Evolutionary conservation across 2,329 filamentous ascomycete species (phyloP).

Genomic region (Leptographium radiaticola): DNA sequence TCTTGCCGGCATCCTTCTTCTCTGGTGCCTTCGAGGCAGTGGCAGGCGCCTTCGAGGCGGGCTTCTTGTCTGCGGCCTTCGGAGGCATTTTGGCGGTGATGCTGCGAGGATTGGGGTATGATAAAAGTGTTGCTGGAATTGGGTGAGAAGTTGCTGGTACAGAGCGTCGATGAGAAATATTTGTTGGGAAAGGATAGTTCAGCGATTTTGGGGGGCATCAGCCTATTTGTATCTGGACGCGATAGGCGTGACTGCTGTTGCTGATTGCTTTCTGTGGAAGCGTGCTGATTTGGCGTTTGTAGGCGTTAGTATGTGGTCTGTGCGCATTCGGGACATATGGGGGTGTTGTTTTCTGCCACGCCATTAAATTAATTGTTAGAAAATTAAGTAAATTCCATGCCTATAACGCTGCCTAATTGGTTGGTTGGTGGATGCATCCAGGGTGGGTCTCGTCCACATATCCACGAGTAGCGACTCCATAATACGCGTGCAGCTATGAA

Average conservation of each 20-base stretch:
- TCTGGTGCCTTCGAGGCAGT: conserved; percentile 59
- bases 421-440: background rate
- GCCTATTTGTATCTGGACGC: conserved; percentile 50
- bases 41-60: conserved; percentile 88
- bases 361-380: background rate
- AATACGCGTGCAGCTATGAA: background rate
- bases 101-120: background rate
- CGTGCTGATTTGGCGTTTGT: conserved; percentile 12
- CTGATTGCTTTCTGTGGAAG: conserved; percentile 32
- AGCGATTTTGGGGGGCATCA: conserved; percentile 31
- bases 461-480: background rate
- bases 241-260: conserved; percentile 33
- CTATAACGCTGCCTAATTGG: background rate
- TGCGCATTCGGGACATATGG: conserved; percentile 5
- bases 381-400: background rate
- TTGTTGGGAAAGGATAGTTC: conserved; percentile 27
- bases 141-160: conserved; percentile 6
- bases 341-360: background rate
- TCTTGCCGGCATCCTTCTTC: conserved; percentile 99
- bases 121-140: conserved; percentile 8
- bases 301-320: conserved; percentile 5
- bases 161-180: conserved; percentile 14
- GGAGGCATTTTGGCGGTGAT: conserved; percentile 67
- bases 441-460: background rate
- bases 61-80: conserved; percentile 98